A percentile compares a stretch with the other conserved stretches of the same genome.
These are phyloP conservation scores for Colletotrichum lupini DNA, from an alignment of 2,329 filamentous ascomycete genomes.

Conservation along the genomic window DNA sequence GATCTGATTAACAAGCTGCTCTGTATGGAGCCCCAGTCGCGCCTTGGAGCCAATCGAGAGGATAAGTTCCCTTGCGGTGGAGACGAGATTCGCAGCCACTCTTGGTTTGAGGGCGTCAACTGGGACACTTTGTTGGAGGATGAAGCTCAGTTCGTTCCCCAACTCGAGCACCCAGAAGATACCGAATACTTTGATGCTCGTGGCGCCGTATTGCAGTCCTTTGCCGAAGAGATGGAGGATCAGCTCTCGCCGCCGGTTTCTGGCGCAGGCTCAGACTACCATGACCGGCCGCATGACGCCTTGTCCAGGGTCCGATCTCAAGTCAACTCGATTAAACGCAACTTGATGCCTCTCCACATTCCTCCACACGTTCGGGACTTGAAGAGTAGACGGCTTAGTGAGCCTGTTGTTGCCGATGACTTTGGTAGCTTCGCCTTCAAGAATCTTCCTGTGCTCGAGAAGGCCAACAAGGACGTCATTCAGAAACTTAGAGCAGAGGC, in stretches of 20 bases:
- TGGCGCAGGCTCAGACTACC: constrained; percentile 78
- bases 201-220: constrained; percentile 91
- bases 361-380: constrained; percentile 95
- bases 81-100: constrained; percentile 88
- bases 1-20: constrained; percentile 95
- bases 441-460: constrained; percentile 94
- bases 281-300: constrained; percentile 93
- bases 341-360: constrained; percentile 94
- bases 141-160: constrained; percentile 94
- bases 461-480: constrained; percentile 98
- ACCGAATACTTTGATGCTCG: constrained; percentile 97
- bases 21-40: constrained; percentile 82
- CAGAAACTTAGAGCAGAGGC: constrained; percentile 95
- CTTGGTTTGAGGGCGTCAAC: constrained; percentile 88
- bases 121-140: constrained; percentile 95
- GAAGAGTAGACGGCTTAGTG: constrained; percentile 87
- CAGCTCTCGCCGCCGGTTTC: constrained; percentile 79
- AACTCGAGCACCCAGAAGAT: constrained; percentile 92
- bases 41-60: constrained; percentile 86
- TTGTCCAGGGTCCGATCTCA: constrained; percentile 89
- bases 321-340: constrained; percentile 87
- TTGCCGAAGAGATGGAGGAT: constrained; percentile 94
- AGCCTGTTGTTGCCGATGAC: constrained; percentile 89
- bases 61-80: constrained; percentile 87
- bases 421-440: constrained; percentile 98